Conservation (phyloP, 1,284 basidiomycete genomes). For the Rhodotorula sp. region DNA sequence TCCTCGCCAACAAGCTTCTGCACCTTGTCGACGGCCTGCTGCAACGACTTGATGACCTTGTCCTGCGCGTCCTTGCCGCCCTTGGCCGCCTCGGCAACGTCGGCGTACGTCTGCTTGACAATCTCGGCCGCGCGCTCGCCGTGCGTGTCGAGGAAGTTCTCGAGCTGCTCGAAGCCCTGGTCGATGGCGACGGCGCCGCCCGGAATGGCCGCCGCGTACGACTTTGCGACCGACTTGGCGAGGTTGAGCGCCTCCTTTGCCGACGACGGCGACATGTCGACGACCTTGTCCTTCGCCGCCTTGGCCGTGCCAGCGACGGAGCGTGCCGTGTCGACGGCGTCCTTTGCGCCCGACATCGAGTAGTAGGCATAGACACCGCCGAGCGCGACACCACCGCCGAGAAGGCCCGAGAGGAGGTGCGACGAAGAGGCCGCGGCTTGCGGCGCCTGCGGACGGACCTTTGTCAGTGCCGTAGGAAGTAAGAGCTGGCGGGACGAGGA, state of each 20-base stretch:
- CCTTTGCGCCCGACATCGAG: slow-evolving; percentile 54
- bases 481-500: no score
- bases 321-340: slow-evolving; percentile 51
- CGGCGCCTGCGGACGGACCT: neutral
- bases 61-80: slow-evolving; percentile 34
- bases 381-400: slow-evolving; percentile 52
- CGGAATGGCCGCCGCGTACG: slow-evolving; percentile 52
- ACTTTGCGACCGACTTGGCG: slow-evolving; percentile 54
- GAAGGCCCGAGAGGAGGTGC: slow-evolving; percentile 50
- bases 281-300: slow-evolving; percentile 52
- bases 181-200: slow-evolving; percentile 56
- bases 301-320: slow-evolving; percentile 50
- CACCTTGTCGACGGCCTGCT: slow-evolving; percentile 27
- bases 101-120: slow-evolving; percentile 45
- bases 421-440: slow-evolving; percentile 32
- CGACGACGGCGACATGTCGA: slow-evolving; percentile 47
- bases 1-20: slow-evolving; percentile 40
- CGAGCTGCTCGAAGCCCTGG: slow-evolving; percentile 55
- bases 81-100: slow-evolving; percentile 36
- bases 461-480: neutral
- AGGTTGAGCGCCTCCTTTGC: slow-evolving; percentile 54
- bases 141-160: slow-evolving; percentile 54
- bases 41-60: slow-evolving; percentile 24
- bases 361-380: slow-evolving; percentile 51
- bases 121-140: slow-evolving; percentile 55